Evolutionary conservation across 441 rosid species (phyloP), one percentile per base, ranked within the genome.

Genomic region (Sinapis alba): DNA sequence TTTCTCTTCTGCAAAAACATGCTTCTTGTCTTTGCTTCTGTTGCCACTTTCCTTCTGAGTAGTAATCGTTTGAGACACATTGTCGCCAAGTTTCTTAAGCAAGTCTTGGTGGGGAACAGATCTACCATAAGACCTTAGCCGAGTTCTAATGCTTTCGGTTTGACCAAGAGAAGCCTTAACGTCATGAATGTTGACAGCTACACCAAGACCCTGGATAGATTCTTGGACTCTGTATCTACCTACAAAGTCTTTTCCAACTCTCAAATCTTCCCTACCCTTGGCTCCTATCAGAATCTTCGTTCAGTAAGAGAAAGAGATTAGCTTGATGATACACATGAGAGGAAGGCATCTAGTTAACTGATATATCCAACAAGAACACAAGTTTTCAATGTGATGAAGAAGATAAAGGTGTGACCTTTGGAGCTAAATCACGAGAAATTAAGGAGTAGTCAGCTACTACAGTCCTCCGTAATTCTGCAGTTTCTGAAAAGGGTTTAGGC

Each of bases 101-200:
- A 88, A 68, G 73, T 87, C 90, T 23, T 70, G 74, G 81, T 87
- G 97, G 74, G 93, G 75, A 26, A 91, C 88, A 12, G 87, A 79
- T 38, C 93, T 87, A 18, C 90, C 96, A 69, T 88, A 87, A 23
- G 75, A 62, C 77, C 88, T 89, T 54, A 92, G 90, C 30, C 94
- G 81, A 53, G 82, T 76, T 73, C 89, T 82, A 23, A 92, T 90
- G 80, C 65, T 85, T 30, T 89, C 96, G 19, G 93, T 84, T 84
- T 86, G 89, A 12, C 97, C 94, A 38, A 89, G 80, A 69, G 88
- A 88, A 64, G 80, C 88, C 62, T 78, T 87, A 36, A 79, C 73
- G 13, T 32, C 82, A 74, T 36, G 79, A 18, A 0, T 36, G 43
- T 38, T 7, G 12, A 82, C 72, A 8, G 81, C 81, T 13, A 86